Base-by-base conservation (phyloP, 2,329 filamentous ascomycete species). In the Microdochium paspali region DNA sequence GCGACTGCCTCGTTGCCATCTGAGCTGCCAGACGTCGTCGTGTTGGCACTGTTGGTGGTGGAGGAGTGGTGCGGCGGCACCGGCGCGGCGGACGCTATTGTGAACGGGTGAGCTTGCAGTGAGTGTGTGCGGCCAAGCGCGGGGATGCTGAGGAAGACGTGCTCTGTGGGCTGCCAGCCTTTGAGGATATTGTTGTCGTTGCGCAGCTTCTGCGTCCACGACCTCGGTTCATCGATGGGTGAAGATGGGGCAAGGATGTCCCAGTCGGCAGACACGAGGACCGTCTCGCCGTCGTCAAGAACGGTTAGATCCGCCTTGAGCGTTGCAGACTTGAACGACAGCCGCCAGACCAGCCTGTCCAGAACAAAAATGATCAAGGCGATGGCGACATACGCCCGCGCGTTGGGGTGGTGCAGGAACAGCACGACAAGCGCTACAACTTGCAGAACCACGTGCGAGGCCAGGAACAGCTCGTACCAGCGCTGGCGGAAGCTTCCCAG, bases 71-170 rank as follows among this genome's bases (percentile, higher is more conserved):
- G 35, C 13, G 13, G 25, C n/a, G 12, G 18, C 26, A 46, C 28
- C 1, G 77, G 75, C 10, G 79, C 78, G 1, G 73, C 71, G 2
- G 80, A 84, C 15, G 80, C 75, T 47, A 85, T 82, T 9, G 80
- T 84, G 61, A 85, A 85, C 0, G 81, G 82, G 56, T 85, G 81
- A 0, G 80, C 71, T 61, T 85, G 81, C 1, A 82, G 58, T 2
- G 64, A 57, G 55, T 82, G 73, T 47, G 67, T 72, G 3, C 63
- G 60, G 2, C 73, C 73, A 5, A 85, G 67, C 0, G 63, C 65
- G 0, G 80, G 80, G 1, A 84, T 63, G 1, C 76, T 76, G 48
- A 85, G 58, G 61, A 85, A 85, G 44, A 83, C 70, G 58, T 85
- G 82, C 54, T 83, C 77, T 15, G 78, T 77, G 2, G 80, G 73